A percentile compares a stretch with the other conserved stretches of the same genome.
phyloP scores from a whole-genome alignment of 306 rosid genomes.

The Quercus berberidifolia region DNA sequence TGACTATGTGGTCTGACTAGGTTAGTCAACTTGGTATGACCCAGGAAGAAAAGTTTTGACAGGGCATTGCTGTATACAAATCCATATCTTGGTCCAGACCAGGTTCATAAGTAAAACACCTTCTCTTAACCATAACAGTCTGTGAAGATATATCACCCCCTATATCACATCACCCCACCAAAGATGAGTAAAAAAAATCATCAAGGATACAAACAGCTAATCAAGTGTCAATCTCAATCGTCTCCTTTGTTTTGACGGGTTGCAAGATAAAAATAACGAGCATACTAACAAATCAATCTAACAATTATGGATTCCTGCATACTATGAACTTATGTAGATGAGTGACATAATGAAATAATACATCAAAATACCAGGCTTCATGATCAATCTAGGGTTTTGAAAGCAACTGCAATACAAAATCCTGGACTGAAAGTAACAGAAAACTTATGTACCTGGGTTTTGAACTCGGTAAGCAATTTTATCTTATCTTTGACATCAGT shows the following conservation, averaged over 20 bases:
- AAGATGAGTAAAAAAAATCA: background rate
- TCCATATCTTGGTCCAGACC: background rate
- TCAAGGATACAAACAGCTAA: background rate
- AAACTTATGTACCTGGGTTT: slow-evolving; percentile 58
- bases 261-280: background rate
- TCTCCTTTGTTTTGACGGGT: background rate
- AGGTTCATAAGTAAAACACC: background rate
- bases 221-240: background rate
- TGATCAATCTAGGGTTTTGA: background rate
- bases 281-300: background rate
- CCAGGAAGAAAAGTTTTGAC: background rate
- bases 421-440: background rate
- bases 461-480: slow-evolving; percentile 62
- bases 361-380: background rate
- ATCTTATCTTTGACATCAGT: slow-evolving; percentile 84
- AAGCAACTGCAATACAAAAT: background rate
- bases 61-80: background rate
- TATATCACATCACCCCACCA: no score
- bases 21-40: background rate
- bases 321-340: background rate
- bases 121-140: background rate
- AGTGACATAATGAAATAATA: background rate
- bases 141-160: no score
- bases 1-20: background rate
- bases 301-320: background rate